Percentiles rank a stretch among this genome's conserved stretches.
Conservation (phyloP, 148 eudicot genomes). For the Rheum nobile region DNA sequence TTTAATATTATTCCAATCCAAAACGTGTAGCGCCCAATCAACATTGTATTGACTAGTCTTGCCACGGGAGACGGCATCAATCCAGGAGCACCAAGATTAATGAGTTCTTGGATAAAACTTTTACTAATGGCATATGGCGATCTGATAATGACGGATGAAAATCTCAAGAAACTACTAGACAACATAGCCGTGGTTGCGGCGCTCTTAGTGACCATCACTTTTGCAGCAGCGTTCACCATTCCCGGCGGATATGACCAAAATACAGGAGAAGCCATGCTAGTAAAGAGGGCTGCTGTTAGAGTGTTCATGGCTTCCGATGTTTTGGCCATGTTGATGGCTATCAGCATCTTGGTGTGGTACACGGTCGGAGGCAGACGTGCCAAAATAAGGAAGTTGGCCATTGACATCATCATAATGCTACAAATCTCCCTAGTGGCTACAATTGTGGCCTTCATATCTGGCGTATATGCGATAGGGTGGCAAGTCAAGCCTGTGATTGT, state of each 20-base stretch:
- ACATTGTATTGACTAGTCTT: neutral
- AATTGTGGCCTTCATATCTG: constrained; percentile 7
- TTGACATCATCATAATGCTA: constrained; percentile 1
- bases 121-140: no score
- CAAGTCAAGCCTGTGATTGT: neutral
- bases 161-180: constrained; percentile 5
- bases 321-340: neutral
- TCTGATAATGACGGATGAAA: neutral
- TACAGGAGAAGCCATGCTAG: neutral
- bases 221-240: constrained; percentile 15
- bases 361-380: neutral
- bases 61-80: neutral
- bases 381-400: neutral
- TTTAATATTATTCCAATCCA: no score
- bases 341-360: neutral
- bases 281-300: neutral
- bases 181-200: constrained; percentile 18
- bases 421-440: constrained; percentile 8
- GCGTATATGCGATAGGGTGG: neutral
- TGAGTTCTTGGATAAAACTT: neutral
- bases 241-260: constrained; percentile 10
- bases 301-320: neutral
- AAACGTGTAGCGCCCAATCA: neutral
- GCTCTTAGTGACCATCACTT: constrained; percentile 16
- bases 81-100: neutral